A percentile compares a stretch with the other conserved stretches of the same genome.
Conservation (phyloP, 306 rosid genomes). For the Cicer pinnatifidum region DNA sequence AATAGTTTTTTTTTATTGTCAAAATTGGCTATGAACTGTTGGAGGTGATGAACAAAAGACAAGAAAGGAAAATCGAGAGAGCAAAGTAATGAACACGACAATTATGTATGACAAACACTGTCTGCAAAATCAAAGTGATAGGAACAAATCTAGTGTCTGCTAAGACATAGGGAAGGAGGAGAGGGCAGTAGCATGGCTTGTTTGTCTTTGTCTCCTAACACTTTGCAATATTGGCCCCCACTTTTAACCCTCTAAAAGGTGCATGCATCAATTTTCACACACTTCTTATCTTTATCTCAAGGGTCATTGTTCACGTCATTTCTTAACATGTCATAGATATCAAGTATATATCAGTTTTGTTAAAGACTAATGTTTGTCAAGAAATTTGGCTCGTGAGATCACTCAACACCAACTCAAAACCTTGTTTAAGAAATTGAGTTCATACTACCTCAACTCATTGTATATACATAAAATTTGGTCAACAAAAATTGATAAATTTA, state of each 20-base stretch:
- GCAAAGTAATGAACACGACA: conserved; percentile 38
- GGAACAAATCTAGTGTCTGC: conserved; percentile 48
- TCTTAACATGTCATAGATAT: neutral
- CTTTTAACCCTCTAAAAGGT: neutral
- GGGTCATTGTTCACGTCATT: conserved; percentile 1
- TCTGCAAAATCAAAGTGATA: conserved; percentile 27
- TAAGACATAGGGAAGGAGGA: conserved; percentile 42
- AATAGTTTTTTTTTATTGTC: neutral
- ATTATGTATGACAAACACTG: conserved; percentile 40
- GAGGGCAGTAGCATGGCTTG: conserved; percentile 56
- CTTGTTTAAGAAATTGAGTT: neutral
- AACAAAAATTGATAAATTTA: too few species aligned
- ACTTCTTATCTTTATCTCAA: conserved; percentile 24
- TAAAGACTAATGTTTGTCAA: neutral
- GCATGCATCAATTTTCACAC: conserved; percentile 30
- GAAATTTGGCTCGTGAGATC: neutral
- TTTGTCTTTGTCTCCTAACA: conserved; percentile 52
- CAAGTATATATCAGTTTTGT: neutral
- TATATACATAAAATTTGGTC: too few species aligned
- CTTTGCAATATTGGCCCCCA: conserved; percentile 50
- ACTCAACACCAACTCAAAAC: neutral
- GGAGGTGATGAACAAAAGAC: conserved; percentile 36
- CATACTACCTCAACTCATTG: too few species aligned
- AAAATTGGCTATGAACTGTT: neutral
- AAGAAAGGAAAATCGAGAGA: conserved; percentile 33